These are phyloP conservation scores for Ascomycota sp. DNA, from an alignment of 2,329 filamentous ascomycete genomes.

Conservation along the genomic window DNA sequence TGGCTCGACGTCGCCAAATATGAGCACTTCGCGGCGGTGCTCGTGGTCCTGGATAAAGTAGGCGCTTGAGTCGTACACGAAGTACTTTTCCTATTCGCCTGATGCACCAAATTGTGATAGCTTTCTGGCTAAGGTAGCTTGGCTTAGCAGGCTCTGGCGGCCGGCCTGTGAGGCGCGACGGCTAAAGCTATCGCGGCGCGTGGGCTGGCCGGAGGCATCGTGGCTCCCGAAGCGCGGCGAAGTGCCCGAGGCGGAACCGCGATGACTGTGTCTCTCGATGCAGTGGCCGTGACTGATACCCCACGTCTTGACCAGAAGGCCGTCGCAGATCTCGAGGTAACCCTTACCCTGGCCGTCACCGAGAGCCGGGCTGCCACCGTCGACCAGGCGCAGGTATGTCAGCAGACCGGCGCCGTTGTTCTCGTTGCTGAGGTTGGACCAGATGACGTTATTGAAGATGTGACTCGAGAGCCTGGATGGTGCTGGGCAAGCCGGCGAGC, in stretches of 20 bases:
- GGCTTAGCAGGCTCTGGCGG: constrained; percentile 12
- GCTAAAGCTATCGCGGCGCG: constrained; percentile 7
- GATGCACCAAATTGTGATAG: constrained; percentile 4
- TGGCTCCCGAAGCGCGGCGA: constrained; percentile 29
- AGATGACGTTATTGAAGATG: constrained; percentile 95
- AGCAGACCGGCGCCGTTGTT: constrained; percentile 85
- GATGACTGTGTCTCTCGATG: constrained; percentile 50
- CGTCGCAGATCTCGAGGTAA: constrained; percentile 76
- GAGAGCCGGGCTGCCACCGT: constrained; percentile 70
- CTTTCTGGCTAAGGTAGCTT: constrained; percentile 9
- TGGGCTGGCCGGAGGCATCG: constrained; percentile 18
- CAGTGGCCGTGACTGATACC: constrained; percentile 80
- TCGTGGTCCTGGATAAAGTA: constrained; percentile 72
- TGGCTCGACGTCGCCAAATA: constrained; percentile 91
- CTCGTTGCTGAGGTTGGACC: constrained; percentile 93
- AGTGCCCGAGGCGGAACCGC: constrained; percentile 31
- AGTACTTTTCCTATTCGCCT: constrained; percentile 26
- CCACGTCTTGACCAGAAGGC: constrained; percentile 73
- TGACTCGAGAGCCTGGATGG: constrained; percentile 76
- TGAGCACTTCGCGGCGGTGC: constrained; percentile 58
- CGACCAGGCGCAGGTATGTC: constrained; percentile 71
- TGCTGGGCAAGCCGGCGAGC: constrained; percentile 66
- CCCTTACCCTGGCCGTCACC: constrained; percentile 63
- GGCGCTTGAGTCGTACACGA: constrained; percentile 72
- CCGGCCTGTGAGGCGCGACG: constrained; percentile 1